Evolutionary conservation across 768 basidiomycete species (phyloP).

Genomic region (Coprinopsis cinerea): DNA sequence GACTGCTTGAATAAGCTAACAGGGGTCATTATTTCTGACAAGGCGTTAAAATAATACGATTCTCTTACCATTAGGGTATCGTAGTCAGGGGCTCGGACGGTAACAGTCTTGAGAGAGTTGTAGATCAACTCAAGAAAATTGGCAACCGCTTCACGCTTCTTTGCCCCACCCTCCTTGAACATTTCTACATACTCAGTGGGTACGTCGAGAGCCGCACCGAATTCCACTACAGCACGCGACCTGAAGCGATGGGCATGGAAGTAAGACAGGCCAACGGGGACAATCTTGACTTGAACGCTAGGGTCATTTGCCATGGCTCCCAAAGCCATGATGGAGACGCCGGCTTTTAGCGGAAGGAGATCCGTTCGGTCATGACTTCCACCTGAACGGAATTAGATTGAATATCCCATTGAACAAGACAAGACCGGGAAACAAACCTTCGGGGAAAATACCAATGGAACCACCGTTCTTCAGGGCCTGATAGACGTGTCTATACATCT

Average conservation of each 20-base stretch:
- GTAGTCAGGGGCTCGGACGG: constrained; percentile 91
- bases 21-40: no score
- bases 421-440: constrained; percentile 52
- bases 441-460: constrained; percentile 95
- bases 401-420: background rate
- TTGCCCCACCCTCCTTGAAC: constrained; percentile 84
- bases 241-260: constrained; percentile 85
- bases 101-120: constrained; percentile 92
- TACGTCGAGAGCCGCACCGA: constrained; percentile 88
- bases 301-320: constrained; percentile 96
- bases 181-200: constrained; percentile 82
- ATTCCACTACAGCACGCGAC: constrained; percentile 95
- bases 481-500: constrained; percentile 94
- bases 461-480: constrained; percentile 79
- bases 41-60: constrained; percentile 8
- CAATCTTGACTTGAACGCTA: constrained; percentile 82
- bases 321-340: constrained; percentile 95
- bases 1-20: constrained; percentile 90
- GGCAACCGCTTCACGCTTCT: constrained; percentile 86
- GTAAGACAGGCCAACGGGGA: constrained; percentile 74
- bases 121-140: constrained; percentile 89
- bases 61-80: constrained; percentile 91
- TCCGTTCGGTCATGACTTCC: constrained; percentile 98
- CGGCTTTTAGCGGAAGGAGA: constrained; percentile 93
- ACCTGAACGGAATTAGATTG: constrained; percentile 42